A percentile compares a stretch with the other conserved stretches of the same genome.
phyloP scores from a whole-genome alignment of 2,329 filamentous ascomycete genomes.

The Paramyrothecium roridum region DNA sequence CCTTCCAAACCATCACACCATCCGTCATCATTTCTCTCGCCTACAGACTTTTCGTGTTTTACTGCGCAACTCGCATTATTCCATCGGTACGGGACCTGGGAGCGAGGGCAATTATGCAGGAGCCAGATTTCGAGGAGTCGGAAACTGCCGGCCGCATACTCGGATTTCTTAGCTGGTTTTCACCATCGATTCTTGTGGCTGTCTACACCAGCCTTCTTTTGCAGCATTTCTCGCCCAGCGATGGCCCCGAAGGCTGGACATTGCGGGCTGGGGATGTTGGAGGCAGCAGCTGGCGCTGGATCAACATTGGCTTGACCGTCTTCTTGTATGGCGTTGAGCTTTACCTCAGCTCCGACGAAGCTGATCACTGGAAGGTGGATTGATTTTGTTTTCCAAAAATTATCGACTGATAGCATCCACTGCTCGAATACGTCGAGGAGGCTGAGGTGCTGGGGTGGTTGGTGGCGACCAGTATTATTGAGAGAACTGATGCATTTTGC shows the following conservation, averaged over 20 bases:
- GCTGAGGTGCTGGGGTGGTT: neutral
- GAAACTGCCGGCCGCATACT: conserved; percentile 79
- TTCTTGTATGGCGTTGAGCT: conserved; percentile 85
- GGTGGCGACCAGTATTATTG: too few species aligned
- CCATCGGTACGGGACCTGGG: conserved; percentile 87
- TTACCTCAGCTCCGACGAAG: conserved; percentile 79
- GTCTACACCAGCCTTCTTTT: conserved; percentile 94
- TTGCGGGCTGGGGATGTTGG: conserved; percentile 75
- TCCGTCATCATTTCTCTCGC: conserved; percentile 93
- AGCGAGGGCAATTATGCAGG: conserved; percentile 76
- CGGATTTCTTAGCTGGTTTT: conserved; percentile 88
- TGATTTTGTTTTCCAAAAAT: conserved; percentile 39
- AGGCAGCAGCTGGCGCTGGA: conserved; percentile 88
- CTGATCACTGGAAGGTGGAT: conserved; percentile 95
- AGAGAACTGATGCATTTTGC: too few species aligned
- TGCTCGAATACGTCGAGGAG: neutral
- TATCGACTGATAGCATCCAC: neutral
- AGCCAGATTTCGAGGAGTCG: conserved; percentile 80
- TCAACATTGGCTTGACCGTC: conserved; percentile 89
- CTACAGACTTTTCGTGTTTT: conserved; percentile 92
- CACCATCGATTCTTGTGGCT: conserved; percentile 87
- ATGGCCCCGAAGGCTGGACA: conserved; percentile 75
- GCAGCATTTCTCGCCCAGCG: conserved; percentile 85
- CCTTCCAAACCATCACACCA: conserved; percentile 91
- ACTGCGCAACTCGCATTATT: conserved; percentile 92